A percentile compares a stretch with the other conserved stretches of the same genome.
Conservation (phyloP, 306 rosid genomes). For the Heteromeles arbutifolia region DNA sequence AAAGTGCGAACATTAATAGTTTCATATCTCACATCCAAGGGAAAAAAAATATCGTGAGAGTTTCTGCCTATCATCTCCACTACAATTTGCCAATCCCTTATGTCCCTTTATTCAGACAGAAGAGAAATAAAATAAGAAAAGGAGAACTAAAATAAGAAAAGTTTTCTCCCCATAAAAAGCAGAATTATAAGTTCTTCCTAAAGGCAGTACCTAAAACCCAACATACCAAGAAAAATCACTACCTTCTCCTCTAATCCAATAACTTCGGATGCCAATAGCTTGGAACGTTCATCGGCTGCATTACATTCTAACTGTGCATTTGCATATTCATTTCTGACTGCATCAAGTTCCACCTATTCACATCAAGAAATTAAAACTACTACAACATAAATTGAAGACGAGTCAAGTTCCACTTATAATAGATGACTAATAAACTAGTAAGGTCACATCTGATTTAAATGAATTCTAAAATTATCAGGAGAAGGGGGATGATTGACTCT, state of each 20-base stretch:
- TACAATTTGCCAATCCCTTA: neutral
- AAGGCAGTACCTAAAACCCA: neutral
- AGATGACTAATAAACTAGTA: neutral
- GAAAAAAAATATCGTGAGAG: neutral
- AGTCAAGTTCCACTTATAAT: neutral
- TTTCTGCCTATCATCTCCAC: neutral
- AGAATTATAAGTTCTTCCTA: neutral
- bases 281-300: conserved; percentile 98
- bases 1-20: neutral
- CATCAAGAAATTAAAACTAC: conserved; percentile 1
- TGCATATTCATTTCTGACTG: conserved; percentile 63
- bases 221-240: conserved; percentile 43
- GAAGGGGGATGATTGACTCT: conserved; percentile 22
- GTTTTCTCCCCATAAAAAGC: neutral
- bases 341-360: conserved; percentile 68
- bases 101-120: neutral
- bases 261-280: conserved; percentile 93
- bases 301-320: conserved; percentile 84
- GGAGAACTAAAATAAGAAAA: neutral
- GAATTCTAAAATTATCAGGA: neutral
- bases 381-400: too few species aligned
- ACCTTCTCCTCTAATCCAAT: conserved; percentile 98
- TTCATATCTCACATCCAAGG: neutral
- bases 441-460: neutral
- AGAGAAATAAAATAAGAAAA: neutral